Conservation (phyloP, 169 alveolate species). For the Plasmodium relictum region DNA sequence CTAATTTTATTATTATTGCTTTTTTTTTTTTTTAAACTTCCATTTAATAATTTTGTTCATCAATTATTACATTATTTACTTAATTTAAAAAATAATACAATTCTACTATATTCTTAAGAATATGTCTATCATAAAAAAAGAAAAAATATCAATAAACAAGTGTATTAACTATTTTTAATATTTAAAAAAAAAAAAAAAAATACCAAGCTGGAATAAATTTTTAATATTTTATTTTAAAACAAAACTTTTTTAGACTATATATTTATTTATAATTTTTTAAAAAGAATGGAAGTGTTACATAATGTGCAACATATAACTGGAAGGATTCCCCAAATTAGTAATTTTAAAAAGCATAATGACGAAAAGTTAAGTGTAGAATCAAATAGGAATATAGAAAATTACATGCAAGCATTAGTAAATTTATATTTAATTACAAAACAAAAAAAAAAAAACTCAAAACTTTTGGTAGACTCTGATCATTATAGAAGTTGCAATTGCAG, state of each 20-base stretch:
- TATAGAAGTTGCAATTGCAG: background rate
- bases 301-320: conserved; percentile 30
- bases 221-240: background rate
- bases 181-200: background rate
- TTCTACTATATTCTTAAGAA: background rate
- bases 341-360: conserved; percentile 9
- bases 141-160: background rate
- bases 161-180: background rate
- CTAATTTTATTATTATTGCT: background rate
- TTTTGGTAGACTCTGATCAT: conserved; percentile 32
- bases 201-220: background rate
- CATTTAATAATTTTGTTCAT: background rate
- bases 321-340: conserved; percentile 25
- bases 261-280: no score
- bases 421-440: background rate
- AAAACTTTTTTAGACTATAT: background rate
- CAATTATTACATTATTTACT: no score
- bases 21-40: background rate
- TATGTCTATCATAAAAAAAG: background rate
- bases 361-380: conserved; percentile 1
- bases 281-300: conserved; percentile 43
- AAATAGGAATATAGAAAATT: conserved; percentile 11
- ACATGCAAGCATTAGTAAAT: conserved; percentile 40
- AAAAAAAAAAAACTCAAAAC: conserved; percentile 20
- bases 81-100: background rate